Conservation (phyloP, 768 basidiomycete genomes). For the Saitozyma podzolica region DNA sequence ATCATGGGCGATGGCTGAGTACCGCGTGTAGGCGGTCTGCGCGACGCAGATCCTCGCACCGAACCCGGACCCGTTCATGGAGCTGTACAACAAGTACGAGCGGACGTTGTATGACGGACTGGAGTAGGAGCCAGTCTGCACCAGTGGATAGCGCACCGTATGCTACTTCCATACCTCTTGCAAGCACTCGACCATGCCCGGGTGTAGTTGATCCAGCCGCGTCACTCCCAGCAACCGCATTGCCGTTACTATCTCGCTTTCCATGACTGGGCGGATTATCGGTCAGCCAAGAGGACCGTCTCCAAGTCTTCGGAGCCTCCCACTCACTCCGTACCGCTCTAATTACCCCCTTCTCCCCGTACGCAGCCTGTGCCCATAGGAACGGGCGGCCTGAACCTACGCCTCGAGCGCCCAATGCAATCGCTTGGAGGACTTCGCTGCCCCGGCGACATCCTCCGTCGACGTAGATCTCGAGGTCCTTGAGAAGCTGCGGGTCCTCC, state of each 20-base stretch:
- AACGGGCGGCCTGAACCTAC: constrained; percentile 54
- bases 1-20: background rate
- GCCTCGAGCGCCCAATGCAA: constrained; percentile 63
- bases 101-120: constrained; percentile 22
- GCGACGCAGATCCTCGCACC: constrained; percentile 22
- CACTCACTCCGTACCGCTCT: constrained; percentile 48
- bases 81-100: constrained; percentile 26
- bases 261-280: constrained; percentile 34
- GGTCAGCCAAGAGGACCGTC: background rate
- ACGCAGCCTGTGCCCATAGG: constrained; percentile 53
- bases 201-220: constrained; percentile 36
- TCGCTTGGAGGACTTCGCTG: constrained; percentile 82
- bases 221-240: constrained; percentile 48
- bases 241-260: constrained; percentile 48
- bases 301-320: background rate
- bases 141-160: background rate
- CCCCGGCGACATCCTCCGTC: constrained; percentile 81
- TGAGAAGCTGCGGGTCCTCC: constrained; percentile 44
- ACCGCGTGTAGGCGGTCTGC: constrained; percentile 20
- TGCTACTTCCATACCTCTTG: constrained; percentile 39
- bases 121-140: background rate
- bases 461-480: constrained; percentile 66
- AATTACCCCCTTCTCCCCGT: constrained; percentile 54
- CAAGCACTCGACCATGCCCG: constrained; percentile 46
- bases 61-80: constrained; percentile 21